Evolutionary conservation across 805 yeast species (phyloP), one percentile per base, ranked within the genome.

Genomic region (Kodamaea hsintzibuensis): DNA sequence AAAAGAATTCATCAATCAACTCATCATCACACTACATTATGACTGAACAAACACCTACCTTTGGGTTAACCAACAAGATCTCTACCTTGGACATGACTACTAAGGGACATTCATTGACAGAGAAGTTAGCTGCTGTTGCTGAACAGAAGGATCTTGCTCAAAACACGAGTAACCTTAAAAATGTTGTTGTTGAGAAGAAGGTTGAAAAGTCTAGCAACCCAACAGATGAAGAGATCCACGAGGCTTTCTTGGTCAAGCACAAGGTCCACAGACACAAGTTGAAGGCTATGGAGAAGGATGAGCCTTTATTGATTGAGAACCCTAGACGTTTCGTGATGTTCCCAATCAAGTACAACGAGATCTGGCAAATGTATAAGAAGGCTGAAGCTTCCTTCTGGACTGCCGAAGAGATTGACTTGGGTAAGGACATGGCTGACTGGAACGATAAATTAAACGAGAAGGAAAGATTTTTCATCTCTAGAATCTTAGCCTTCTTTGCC

Each of bases 361-460:
- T 93, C 72, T 93, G 98, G 98, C 97, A 93, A 74, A 92, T 96
- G 81, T 93, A 93, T 78, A 93, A 93, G 81, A 91, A 93, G 77
- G 98, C 98, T 50, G 99, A 95, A 81, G 99, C 99, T 13, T 93
- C 98, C 5, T 93, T 93, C 82, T 93, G 99, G 99, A 95, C 98
- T 42, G 98, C 98, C 47, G 99, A 93, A 79, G 99, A 95, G 78
- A 91, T 93, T 61, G 99, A 93, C 75, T 83, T 93, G 60, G 86
- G 96, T 53, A 95, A 93, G 80, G 99, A 93, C 73, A 69, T 81
- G 56, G 82, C 82, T 65, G 99, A 93, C 78, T 93, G 99, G 99
- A 92, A 90, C 71, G 83, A 88, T 77, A 80, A 80, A 67, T 79
- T 93, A 79, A 92, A 81, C 69, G 95, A 89, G 54, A 93, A 92